Percentiles rank a stretch among this genome's conserved stretches.
phyloP scores from a whole-genome alignment of 73 alveolate species.

The Tetrahymena borealis region DNA sequence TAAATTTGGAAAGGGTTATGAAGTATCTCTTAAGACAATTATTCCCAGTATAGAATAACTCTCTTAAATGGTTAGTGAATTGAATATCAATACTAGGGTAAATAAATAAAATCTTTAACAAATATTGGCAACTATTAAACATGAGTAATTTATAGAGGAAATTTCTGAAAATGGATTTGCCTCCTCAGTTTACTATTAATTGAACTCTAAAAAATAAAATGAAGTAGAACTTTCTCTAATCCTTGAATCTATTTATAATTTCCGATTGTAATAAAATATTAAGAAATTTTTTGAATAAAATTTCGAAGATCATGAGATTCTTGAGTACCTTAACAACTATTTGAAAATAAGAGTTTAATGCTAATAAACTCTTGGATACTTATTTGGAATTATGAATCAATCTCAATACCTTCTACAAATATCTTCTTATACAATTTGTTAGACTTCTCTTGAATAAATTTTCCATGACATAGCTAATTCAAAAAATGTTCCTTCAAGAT shows the following conservation, averaged over 20 bases:
- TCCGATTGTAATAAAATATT: slow-evolving; percentile 8
- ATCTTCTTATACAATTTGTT: slow-evolving; percentile 47
- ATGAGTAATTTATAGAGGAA: not conserved
- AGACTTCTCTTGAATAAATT: slow-evolving; percentile 50
- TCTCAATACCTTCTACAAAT: slow-evolving; percentile 46
- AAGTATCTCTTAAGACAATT: slow-evolving; percentile 18
- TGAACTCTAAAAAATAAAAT: slow-evolving; percentile 23
- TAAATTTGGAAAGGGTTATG: slow-evolving; percentile 66
- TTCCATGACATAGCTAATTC: slow-evolving; percentile 45
- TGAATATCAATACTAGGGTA: slow-evolving; percentile 6
- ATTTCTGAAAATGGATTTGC: slow-evolving; percentile 33
- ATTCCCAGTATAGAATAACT: slow-evolving; percentile 22
- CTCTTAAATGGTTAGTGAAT: not conserved
- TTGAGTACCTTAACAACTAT: slow-evolving; percentile 38
- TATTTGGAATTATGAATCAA: slow-evolving; percentile 36
- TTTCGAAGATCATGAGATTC: slow-evolving; percentile 13
- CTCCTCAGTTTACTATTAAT: slow-evolving; percentile 21
- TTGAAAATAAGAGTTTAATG: slow-evolving; percentile 28
- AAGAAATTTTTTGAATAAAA: slow-evolving; percentile 4
- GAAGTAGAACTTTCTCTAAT: slow-evolving; percentile 37
- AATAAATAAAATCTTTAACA: not conserved
- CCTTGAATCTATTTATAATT: slow-evolving; percentile 44
- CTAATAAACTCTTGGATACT: slow-evolving; percentile 18
- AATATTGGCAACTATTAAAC: not conserved
- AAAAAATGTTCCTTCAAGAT: no score